Conservation (phyloP, 192 early-diverging fungal species). For the Dissophora ornata region DNA sequence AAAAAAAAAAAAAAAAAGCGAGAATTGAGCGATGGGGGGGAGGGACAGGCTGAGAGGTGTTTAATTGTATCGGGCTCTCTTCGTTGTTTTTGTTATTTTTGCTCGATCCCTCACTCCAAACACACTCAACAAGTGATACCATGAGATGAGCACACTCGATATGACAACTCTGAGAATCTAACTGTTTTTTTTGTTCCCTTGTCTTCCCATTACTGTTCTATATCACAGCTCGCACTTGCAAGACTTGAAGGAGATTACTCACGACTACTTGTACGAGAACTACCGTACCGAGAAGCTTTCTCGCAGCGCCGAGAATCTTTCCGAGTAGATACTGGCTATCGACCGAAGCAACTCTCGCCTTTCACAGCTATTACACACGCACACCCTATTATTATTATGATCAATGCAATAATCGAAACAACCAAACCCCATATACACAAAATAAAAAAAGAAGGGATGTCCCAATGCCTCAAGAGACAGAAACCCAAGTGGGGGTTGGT, state of each 20-base stretch:
- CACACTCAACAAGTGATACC: too few relatives aligned
- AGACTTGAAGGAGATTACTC: conserved; percentile 97
- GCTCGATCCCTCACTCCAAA: background rate
- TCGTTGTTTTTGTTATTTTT: conserved; percentile 1
- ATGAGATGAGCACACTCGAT: too few relatives aligned
- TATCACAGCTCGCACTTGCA: conserved; percentile 93
- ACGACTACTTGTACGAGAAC: conserved; percentile 94
- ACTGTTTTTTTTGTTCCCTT: too few relatives aligned
- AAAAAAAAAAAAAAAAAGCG: background rate
- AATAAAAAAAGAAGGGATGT: too few relatives aligned
- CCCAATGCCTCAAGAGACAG: too few relatives aligned
- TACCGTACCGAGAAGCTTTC: conserved; percentile 94
- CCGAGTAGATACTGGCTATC: conserved; percentile 51
- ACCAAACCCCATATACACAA: too few relatives aligned
- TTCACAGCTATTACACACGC: background rate
- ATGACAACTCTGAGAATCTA: too few relatives aligned
- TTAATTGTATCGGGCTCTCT: conserved; percentile 14
- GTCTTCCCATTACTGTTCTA: too few relatives aligned
- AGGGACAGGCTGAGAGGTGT: too few relatives aligned
- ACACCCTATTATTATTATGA: background rate
- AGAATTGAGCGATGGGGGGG: background rate
- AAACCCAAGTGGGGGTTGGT: too few relatives aligned
- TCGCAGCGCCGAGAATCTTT: conserved; percentile 51
- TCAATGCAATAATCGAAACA: background rate
- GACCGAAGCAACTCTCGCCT: background rate